Evolutionary conservation across 2,329 filamentous ascomycete species (phyloP), one percentile per base, ranked within the genome.

Genomic region (Aspergillus sp.): DNA sequence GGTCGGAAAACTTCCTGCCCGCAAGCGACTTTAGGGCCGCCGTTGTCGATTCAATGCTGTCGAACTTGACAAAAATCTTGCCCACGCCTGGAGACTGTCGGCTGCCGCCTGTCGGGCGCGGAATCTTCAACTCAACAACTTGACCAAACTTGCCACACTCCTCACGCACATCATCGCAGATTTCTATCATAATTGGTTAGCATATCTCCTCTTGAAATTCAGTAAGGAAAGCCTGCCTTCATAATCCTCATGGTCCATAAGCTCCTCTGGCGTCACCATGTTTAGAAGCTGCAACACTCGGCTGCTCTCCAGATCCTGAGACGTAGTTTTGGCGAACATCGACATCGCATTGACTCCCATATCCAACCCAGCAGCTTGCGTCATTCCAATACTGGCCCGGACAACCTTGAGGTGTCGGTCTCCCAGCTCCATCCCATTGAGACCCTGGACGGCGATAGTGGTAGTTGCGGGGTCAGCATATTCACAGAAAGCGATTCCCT

Each of bases 301-400:
- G 64, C 90, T 90, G 59, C 88, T 86, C 66, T 96, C 92, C 34
- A 89, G 81, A 59, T 93, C 89, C 56, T 83, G 83, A 39, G 90
- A 89, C 3, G 88, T 91, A 19, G 95, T 96, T 57, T 93, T 93
- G 39, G 95, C 95, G 67, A 99, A 89, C 85, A 97, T 92, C 51
- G 93, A 96, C 87, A 99, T 98, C 62, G 95, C 95, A 66, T 95
- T 96, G 61, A 99, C 93, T 55, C 93, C 91, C 83, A 97, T 96
- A 70, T 99, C 95, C 41, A 96, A 84, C 62, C 92, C 92, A 47
- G 90, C 83, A 20, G 92, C 92, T 74, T 99, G 95, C n/a, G 92
- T 93, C 60, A 91, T 88, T 66, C 95, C 95, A 64, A 97, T 90
- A 74, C 93, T 96, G 30, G 95, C 96, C 70, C 93, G 91, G 64